Evolutionary conservation across 2,329 filamentous ascomycete genomes (phyloP).

Genomic region (Epicoccum nigrum): DNA sequence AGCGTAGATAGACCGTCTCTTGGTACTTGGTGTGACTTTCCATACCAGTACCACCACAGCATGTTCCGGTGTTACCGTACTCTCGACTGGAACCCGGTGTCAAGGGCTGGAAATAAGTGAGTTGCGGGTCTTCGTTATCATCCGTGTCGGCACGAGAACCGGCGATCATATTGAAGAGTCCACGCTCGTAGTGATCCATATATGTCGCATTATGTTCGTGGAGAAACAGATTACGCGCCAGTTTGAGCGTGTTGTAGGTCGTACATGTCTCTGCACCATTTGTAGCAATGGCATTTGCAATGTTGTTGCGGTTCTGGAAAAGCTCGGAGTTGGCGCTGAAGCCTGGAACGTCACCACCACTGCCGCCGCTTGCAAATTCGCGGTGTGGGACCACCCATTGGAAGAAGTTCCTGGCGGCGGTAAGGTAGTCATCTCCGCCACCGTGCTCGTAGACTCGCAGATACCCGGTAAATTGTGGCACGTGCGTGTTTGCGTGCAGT

Average conservation of each 20-base stretch:
- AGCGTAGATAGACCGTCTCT: constrained; percentile 6
- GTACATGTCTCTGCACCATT: constrained; percentile 8
- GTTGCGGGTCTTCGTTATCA: constrained; percentile 1
- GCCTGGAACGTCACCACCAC: constrained; percentile 2
- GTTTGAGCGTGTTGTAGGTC: constrained; percentile 7
- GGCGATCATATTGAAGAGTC: constrained; percentile 6
- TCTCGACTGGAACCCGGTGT: not conserved
- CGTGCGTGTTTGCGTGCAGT: constrained; percentile 6
- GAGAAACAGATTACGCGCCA: constrained; percentile 5
- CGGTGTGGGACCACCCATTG: constrained; percentile 2
- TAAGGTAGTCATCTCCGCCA: constrained; percentile 2
- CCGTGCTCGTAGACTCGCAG: constrained; percentile 1
- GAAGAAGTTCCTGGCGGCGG: constrained; percentile 7
- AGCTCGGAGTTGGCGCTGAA: constrained; percentile 5
- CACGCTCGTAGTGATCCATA: constrained; percentile 9
- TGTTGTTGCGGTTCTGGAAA: constrained; percentile 8
- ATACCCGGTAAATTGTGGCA: constrained; percentile 3
- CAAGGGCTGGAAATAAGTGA: constrained; percentile 5
- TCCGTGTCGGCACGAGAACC: constrained; percentile 6
- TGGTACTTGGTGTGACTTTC: constrained; percentile 10
- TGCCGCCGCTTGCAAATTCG: constrained; percentile 1
- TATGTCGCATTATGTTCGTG: constrained; percentile 8
- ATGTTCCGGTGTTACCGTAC: constrained; percentile 3
- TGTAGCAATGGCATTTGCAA: constrained; percentile 2
- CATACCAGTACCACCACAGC: constrained; percentile 6